Evolutionary conservation across 768 basidiomycete genomes (phyloP).

Genomic region (Trametes gibbosa): DNA sequence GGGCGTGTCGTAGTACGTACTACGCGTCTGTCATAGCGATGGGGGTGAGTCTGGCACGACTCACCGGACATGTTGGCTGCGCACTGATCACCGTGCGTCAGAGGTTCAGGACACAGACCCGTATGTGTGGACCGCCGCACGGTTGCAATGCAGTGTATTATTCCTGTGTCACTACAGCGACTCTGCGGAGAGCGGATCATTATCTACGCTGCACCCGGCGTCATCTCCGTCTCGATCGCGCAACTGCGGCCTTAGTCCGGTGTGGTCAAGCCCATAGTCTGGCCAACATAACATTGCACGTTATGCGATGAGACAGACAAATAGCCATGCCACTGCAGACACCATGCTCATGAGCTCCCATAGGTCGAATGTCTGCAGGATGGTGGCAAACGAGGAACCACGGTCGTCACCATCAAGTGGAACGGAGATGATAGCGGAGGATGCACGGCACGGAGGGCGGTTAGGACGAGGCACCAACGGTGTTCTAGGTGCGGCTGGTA

Average conservation of each 20-base stretch:
- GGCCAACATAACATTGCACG: background rate
- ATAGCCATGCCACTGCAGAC: slow-evolving; percentile 13
- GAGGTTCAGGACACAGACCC: background rate
- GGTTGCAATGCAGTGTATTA: background rate
- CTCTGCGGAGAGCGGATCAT: background rate
- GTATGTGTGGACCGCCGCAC: background rate
- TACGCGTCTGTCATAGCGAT: background rate
- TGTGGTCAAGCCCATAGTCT: background rate
- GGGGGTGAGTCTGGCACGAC: background rate
- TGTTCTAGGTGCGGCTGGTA: background rate
- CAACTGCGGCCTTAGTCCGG: too few species aligned
- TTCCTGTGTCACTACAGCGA: background rate
- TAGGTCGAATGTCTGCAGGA: slow-evolving; percentile 3
- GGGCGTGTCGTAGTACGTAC: background rate
- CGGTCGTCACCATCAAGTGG: background rate
- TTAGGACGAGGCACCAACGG: background rate
- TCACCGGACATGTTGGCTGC: background rate
- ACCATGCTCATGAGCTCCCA: slow-evolving; percentile 17
- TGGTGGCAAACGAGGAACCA: background rate
- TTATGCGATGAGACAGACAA: slow-evolving; percentile 16
- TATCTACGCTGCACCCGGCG: background rate
- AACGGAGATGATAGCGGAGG: slow-evolving; percentile 1
- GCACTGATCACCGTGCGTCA: background rate
- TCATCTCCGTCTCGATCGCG: background rate
- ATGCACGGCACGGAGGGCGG: background rate